Conservation (phyloP, 2,329 filamentous ascomycete species). For the Blumeriella jaapii region DNA sequence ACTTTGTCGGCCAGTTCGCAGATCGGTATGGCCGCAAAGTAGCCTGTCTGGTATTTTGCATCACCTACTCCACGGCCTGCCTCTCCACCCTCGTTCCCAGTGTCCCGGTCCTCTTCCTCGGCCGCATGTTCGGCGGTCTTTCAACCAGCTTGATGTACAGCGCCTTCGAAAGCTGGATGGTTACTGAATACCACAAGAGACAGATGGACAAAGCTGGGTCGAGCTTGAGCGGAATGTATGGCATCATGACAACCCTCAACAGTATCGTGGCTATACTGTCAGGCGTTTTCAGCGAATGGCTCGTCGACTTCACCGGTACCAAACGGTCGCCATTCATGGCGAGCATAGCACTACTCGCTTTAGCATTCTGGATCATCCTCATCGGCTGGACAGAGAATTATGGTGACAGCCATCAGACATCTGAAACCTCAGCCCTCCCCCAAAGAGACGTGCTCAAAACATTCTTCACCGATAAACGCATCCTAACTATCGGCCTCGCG, state of each 20-base stretch:
- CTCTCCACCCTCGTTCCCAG: constrained; percentile 36
- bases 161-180: constrained; percentile 51
- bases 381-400: constrained; percentile 42
- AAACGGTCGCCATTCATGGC: constrained; percentile 42
- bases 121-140: constrained; percentile 42
- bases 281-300: constrained; percentile 39
- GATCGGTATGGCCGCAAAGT: constrained; percentile 31
- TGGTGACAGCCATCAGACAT: constrained; percentile 26
- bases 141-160: constrained; percentile 46
- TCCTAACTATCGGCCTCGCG: constrained; percentile 39
- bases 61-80: constrained; percentile 40
- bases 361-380: constrained; percentile 36
- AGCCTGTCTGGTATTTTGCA: constrained; percentile 44
- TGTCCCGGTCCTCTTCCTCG: constrained; percentile 36
- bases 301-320: constrained; percentile 37
- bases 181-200: constrained; percentile 42
- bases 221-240: constrained; percentile 40
- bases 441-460: constrained; percentile 15
- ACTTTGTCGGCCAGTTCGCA: constrained; percentile 26
- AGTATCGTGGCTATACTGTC: constrained; percentile 43
- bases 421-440: constrained; percentile 8
- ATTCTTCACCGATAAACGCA: constrained; percentile 32
- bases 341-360: constrained; percentile 30
- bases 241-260: constrained; percentile 40
- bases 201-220: constrained; percentile 32